A percentile compares a stretch with the other conserved stretches of the same genome.
Evolutionary conservation across 2,329 filamentous ascomycete genomes (phyloP).

Genomic region (Ascomycota sp.): DNA sequence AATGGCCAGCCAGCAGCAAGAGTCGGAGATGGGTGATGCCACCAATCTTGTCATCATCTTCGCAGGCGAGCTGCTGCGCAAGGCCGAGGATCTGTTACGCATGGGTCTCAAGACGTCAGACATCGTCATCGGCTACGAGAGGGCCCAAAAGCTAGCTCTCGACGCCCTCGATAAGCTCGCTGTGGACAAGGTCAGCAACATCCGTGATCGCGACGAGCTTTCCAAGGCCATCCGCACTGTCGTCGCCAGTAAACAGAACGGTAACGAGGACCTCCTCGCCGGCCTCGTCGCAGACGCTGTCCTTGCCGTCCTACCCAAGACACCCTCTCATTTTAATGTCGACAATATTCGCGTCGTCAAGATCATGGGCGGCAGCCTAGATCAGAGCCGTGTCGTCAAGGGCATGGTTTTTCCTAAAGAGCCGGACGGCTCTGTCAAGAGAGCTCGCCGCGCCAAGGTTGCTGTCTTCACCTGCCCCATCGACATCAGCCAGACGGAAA

Average conservation of each 20-base stretch:
- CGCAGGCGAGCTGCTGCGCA: conserved; percentile 83
- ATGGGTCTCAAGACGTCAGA: conserved; percentile 98
- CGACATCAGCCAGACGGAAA: conserved; percentile 89
- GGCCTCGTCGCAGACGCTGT: conserved; percentile 67
- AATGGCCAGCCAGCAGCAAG: conserved; percentile 97
- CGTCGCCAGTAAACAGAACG: conserved; percentile 87
- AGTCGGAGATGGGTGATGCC: conserved; percentile 95
- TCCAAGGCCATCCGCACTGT: conserved; percentile 92
- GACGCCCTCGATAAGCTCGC: conserved; percentile 69
- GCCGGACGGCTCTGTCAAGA: conserved; percentile 81
- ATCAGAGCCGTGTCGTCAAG: conserved; percentile 84
- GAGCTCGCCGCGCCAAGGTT: conserved; percentile 80
- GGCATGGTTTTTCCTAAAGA: conserved; percentile 97
- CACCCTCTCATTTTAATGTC: conserved; percentile 88
- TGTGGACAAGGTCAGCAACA: conserved; percentile 73
- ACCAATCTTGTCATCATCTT: conserved; percentile 94
- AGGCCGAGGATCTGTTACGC: conserved; percentile 85
- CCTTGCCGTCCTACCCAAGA: conserved; percentile 82
- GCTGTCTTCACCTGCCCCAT: conserved; percentile 91
- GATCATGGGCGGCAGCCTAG: conserved; percentile 93
- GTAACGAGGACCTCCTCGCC: conserved; percentile 73
- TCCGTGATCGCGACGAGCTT: conserved; percentile 60
- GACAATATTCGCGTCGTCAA: conserved; percentile 98
- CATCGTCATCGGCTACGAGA: conserved; percentile 87
- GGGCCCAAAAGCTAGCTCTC: conserved; percentile 72